Evolutionary conservation across 805 yeast genomes (phyloP), one percentile per base, ranked within the genome.

Genomic region (Wickerhamomyces xylosicus): DNA sequence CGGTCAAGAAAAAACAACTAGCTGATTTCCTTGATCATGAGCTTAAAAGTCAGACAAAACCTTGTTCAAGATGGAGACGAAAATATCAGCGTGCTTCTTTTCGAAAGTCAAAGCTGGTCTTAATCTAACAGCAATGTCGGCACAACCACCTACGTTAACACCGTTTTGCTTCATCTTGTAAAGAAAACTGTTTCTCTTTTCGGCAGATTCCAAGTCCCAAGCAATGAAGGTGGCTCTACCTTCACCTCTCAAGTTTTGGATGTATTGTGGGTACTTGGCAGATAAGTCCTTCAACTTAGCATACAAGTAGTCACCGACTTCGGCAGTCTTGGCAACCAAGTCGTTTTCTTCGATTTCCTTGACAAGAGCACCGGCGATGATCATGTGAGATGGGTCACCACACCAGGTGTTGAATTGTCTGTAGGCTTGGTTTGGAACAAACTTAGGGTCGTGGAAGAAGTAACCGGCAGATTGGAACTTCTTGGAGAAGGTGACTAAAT

Each of bases 391-490:
- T 59, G 94, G 89, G 64, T 84, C 95, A 53, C 95, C 95, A 65
- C 90, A 82, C 95, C 95, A 84, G 42, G 95, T 84, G 77, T 84
- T 84, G 74, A 84, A 84, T 69, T 85, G 94, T 61, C 95, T 77
- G 72, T 80, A 84, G n/a, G 94, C 77, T 54, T 63, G 60, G 61
- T 76, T 69, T 54, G 95, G 95, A 49, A 79, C 69, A 43, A 84
- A 63, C 52, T 77, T 79, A 36, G 82, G 77, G 63, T 79, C 75
- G 52, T 74, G 77, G 77, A 77, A 85, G 72, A 72, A 84, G 72
- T 77, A 85, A 43, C 95, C 95, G 33, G 95, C 94, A 40, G 87
- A 72, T 67, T 85, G 95, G 72, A 83, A 82, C 70, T 84, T 84
- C 70, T 84, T 84, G 50, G 90, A 80, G 67, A 84, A 84, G 7